Evolutionary conservation across 2,329 filamentous ascomycete genomes (phyloP), one percentile per base, ranked within the genome.

Genomic region (Alternaria postmessia): DNA sequence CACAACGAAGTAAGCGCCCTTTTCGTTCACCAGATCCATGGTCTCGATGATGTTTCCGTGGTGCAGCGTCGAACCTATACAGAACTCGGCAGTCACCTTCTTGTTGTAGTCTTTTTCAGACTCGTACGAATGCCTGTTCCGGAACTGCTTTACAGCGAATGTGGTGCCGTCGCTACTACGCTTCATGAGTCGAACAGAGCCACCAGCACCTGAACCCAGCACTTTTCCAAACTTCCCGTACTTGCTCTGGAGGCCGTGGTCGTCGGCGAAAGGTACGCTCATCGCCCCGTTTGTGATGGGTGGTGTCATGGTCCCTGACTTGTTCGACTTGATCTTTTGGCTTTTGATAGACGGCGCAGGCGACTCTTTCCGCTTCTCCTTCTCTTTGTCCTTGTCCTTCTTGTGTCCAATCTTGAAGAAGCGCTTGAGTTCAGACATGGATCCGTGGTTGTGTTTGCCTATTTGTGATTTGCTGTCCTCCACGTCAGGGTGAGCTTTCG

Each of bases 31-130:
- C 64, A 99, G 96, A 78, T 99, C 95, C 67, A 99, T 86, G 1
- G 95, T 98, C 79, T 99, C 95, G 71, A 99, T 98, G 69, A 99
- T 93, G 76, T 99, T 99, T 71, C 95, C 94, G 73, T 99, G 95
- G 73, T 98, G 95, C 38, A 99, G 83, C 0, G 95, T 97, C 3
- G 94, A 98, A 12, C 95, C 95, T 69, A 99, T 94, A 76, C 95
- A 99, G 79, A 99, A 99, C 75, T 99, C 95, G 3, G 95, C 94
- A 1, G 95, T 99, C 47, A 99, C 89, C 78, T 99, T 99, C 81
- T 99, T 99, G 69, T 93, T 92, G 74, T 99, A 99, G 69, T 98
- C 95, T 72, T 92, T 93, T 75, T 97, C 91, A 1, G 90, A 92
- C 80, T 99, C 95, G 80, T 97, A 97, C 0, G 91, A 89, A 79